Conservation (phyloP, 2,329 filamentous ascomycete genomes). For the Beauveria australis region DNA sequence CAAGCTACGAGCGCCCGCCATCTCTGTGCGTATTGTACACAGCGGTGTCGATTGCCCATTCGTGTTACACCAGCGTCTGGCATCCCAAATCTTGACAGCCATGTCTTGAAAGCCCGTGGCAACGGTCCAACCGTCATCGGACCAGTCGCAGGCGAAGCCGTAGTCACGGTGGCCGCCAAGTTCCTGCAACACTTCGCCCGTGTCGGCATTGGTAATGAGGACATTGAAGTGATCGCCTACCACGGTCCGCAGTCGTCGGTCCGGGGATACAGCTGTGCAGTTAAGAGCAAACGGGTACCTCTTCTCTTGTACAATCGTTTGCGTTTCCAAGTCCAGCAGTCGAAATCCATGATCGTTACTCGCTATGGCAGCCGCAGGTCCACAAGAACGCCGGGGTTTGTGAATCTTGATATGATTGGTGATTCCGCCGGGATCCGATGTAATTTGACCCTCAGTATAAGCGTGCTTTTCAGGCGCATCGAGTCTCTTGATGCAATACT, state of each 20-base stretch:
- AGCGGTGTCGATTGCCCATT: conserved; percentile 40
- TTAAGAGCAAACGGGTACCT: conserved; percentile 58
- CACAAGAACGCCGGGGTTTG: conserved; percentile 40
- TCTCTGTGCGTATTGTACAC: conserved; percentile 51
- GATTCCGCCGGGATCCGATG: conserved; percentile 43
- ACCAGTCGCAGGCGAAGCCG: conserved; percentile 73
- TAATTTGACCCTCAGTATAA: conserved; percentile 39
- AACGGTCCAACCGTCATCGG: conserved; percentile 65
- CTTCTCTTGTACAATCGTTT: conserved; percentile 46
- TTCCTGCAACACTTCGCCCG: conserved; percentile 46
- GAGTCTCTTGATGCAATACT: conserved; percentile 42
- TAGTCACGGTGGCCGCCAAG: conserved; percentile 60
- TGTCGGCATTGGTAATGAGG: conserved; percentile 61
- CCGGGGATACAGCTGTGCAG: conserved; percentile 63
- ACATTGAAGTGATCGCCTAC: conserved; percentile 62
- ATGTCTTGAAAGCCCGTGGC: conserved; percentile 73
- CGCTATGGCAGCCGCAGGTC: conserved; percentile 50
- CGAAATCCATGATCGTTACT: conserved; percentile 56
- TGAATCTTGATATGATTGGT: conserved; percentile 58
- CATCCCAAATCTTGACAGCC: conserved; percentile 67
- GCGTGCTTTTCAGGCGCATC: conserved; percentile 29
- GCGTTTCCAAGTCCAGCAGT: conserved; percentile 48
- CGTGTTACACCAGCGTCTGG: conserved; percentile 55
- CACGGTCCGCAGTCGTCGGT: conserved; percentile 61
- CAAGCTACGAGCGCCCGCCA: conserved; percentile 61